Percentiles rank a stretch among this genome's conserved stretches.
Conservation (phyloP, 805 yeast species). For the Blastobotrys parvus region DNA sequence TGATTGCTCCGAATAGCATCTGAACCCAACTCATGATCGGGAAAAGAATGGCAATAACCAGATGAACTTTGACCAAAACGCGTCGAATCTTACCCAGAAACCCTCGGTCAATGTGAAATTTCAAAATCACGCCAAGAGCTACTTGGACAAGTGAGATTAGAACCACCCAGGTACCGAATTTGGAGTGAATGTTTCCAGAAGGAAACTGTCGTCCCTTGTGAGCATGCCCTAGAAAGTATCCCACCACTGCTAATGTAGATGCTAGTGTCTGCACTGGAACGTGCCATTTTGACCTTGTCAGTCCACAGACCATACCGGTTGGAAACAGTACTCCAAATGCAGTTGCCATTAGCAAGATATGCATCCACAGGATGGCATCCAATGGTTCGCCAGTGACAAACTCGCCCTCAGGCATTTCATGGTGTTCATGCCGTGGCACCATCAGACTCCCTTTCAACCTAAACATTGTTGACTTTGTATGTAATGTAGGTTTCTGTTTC, state of each 20-base stretch:
- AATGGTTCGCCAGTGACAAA: conserved; percentile 14
- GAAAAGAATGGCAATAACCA: conserved; percentile 27
- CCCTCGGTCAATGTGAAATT: conserved; percentile 31
- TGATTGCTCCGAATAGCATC: conserved; percentile 70
- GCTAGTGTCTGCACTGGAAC: conserved; percentile 31
- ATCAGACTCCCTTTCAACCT: too few species aligned
- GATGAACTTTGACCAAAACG: conserved; percentile 24
- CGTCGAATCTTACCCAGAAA: conserved; percentile 26
- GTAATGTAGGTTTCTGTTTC: too few species aligned
- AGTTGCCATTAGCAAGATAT: conserved; percentile 27
- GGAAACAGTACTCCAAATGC: conserved; percentile 35
- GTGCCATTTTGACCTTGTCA: conserved; percentile 30
- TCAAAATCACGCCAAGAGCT: conserved; percentile 29
- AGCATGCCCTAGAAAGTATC: conserved; percentile 32
- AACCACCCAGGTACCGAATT: conserved; percentile 30
- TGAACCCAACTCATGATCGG: conserved; percentile 65
- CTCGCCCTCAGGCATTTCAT: conserved; percentile 17
- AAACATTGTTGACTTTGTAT: too few species aligned
- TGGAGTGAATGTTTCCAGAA: conserved; percentile 28
- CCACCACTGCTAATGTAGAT: conserved; percentile 28
- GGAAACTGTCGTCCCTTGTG: conserved; percentile 31
- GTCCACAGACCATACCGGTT: conserved; percentile 33
- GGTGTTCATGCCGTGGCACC: conserved; percentile 13
- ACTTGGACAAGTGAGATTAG: conserved; percentile 26
- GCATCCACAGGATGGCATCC: conserved; percentile 23